Conservation (phyloP, 2,329 filamentous ascomycete genomes). For the Westerdykella ornata region DNA sequence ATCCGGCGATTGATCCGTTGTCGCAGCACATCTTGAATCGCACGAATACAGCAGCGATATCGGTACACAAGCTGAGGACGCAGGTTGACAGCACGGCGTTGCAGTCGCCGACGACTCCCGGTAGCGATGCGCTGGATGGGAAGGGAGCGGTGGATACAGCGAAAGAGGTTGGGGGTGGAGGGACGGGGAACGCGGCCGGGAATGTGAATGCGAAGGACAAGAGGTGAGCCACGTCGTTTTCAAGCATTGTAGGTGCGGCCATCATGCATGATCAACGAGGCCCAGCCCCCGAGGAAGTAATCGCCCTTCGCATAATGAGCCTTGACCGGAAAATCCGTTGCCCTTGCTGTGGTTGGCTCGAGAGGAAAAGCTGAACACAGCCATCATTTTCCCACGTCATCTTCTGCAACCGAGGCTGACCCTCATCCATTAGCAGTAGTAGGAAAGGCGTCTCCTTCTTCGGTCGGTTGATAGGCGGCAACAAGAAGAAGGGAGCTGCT, state of each 20-base stretch:
- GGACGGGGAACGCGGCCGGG: slow-evolving; percentile 3
- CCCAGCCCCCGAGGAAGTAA: too few relatives aligned
- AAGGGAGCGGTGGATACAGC: slow-evolving; percentile 24
- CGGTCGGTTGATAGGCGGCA: slow-evolving; percentile 69
- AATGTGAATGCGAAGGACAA: slow-evolving; percentile 28
- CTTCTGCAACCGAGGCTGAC: slow-evolving; percentile 7
- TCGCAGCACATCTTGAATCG: slow-evolving; percentile 61
- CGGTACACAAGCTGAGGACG: slow-evolving; percentile 52
- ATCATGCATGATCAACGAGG: neutral
- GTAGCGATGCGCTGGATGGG: slow-evolving; percentile 11
- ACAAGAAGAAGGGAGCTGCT: slow-evolving; percentile 59
- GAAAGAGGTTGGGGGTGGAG: slow-evolving; percentile 13
- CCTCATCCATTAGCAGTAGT: slow-evolving; percentile 10
- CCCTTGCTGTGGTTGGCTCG: slow-evolving; percentile 1
- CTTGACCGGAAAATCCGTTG: too few relatives aligned
- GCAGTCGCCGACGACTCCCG: slow-evolving; percentile 15
- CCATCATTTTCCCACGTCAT: too few relatives aligned
- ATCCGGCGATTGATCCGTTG: slow-evolving; percentile 56
- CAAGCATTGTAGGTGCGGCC: neutral
- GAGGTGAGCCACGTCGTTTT: slow-evolving; percentile 27
- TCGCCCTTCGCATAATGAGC: too few relatives aligned
- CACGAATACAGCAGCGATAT: slow-evolving; percentile 58
- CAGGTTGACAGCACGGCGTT: slow-evolving; percentile 32
- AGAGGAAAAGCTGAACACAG: neutral
- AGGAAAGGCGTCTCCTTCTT: slow-evolving; percentile 89